phyloP scores from a whole-genome alignment of 1,284 basidiomycete genomes.

The Cutaneotrichosporon cyanovorans region DNA sequence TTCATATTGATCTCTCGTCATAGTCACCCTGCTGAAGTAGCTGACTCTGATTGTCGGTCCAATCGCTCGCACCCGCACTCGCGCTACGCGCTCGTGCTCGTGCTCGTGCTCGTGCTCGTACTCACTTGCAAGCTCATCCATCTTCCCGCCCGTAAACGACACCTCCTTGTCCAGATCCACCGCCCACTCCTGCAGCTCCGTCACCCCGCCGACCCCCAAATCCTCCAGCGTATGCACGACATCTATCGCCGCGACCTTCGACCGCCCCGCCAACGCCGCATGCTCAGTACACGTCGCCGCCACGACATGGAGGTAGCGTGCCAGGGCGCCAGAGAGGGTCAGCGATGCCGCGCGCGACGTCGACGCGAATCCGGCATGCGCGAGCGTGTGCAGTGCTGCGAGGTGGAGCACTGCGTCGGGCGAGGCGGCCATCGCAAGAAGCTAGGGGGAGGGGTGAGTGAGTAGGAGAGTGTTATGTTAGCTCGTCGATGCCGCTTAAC shows the following conservation, averaged over 20 bases:
- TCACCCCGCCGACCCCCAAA: conserved; percentile 28
- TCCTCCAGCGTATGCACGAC: conserved; percentile 35
- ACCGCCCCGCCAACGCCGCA: conserved; percentile 34
- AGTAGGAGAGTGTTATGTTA: neutral
- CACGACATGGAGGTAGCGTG: conserved; percentile 32
- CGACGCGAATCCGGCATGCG: conserved; percentile 38
- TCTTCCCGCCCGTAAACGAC: conserved; percentile 18
- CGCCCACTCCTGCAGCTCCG: conserved; percentile 35
- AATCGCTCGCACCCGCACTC: no score
- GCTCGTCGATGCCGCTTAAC: no score
- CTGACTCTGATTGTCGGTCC: no score
- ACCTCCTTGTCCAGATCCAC: conserved; percentile 23
- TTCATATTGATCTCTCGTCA: no score
- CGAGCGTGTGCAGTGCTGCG: conserved; percentile 35
- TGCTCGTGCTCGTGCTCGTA: no score
- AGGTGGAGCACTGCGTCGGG: conserved; percentile 41
- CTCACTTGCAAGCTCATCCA: conserved; percentile 28
- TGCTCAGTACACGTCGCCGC: conserved; percentile 32
- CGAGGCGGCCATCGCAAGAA: conserved; percentile 20
- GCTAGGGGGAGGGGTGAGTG: neutral
- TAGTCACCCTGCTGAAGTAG: no score
- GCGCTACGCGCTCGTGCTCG: no score
- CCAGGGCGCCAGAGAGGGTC: conserved; percentile 30
- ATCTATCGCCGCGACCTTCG: conserved; percentile 35
- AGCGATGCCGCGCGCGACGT: conserved; percentile 37